These are phyloP conservation scores for Bonia amplexicaulis DNA, from an alignment of 176 grass and related monocot species.

Conservation along the genomic window DNA sequence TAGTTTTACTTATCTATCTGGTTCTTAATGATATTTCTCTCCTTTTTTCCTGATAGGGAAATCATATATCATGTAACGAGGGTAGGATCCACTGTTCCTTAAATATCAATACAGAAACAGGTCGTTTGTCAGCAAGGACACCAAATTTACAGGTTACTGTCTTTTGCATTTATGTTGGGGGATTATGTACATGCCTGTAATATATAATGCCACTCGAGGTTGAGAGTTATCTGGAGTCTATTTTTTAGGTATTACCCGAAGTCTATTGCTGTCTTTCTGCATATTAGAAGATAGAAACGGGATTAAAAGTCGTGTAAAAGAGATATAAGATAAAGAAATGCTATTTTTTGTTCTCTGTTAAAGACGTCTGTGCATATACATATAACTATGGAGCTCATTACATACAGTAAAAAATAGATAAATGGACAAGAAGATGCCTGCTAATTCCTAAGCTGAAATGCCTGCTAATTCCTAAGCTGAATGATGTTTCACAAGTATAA, in stretches of 20 bases:
- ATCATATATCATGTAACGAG: slow-evolving; percentile 80
- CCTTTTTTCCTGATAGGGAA: slow-evolving; percentile 43
- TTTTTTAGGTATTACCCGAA: background rate
- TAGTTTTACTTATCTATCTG: background rate
- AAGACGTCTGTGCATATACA: background rate
- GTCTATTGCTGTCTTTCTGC: background rate
- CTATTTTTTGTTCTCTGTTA: too few species aligned
- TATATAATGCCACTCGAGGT: slow-evolving; percentile 1
- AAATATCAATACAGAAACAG: slow-evolving; percentile 99
- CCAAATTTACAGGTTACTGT: slow-evolving; percentile 86
- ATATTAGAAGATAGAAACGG: background rate
- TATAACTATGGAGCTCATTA: background rate
- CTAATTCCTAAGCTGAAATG: background rate
- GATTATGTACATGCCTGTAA: background rate
- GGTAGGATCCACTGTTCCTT: slow-evolving; percentile 87
- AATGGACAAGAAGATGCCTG: background rate
- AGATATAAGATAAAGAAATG: background rate
- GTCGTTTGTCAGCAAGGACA: slow-evolving; percentile 83
- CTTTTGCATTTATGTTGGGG: slow-evolving; percentile 2
- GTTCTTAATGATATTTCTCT: slow-evolving; percentile 23
- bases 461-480: background rate
- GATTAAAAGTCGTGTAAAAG: background rate
- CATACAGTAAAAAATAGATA: background rate
- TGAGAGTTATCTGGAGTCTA: background rate
- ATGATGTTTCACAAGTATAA: background rate